These are phyloP conservation scores for Aurinia saxatilis DNA, from an alignment of 345 rosid genomes.

Conservation along the genomic window DNA sequence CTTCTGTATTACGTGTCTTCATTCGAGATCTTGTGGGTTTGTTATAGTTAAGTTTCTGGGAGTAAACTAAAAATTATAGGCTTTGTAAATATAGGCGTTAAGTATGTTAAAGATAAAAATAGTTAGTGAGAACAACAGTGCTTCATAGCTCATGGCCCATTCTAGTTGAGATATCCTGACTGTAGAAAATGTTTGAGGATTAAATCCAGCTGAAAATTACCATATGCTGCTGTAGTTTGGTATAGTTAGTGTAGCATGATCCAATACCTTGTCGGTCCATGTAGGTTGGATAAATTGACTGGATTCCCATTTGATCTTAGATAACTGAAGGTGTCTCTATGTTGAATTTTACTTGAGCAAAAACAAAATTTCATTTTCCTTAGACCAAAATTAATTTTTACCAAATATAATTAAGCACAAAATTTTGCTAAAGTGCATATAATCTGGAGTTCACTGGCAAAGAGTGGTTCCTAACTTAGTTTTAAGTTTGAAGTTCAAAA, in stretches of 20 bases:
- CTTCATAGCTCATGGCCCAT: neutral
- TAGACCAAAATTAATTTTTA: neutral
- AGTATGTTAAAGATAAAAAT: neutral
- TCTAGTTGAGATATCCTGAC: neutral
- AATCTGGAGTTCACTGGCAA: neutral
- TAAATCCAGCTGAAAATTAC: neutral
- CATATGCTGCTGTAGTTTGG: neutral
- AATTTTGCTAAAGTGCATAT: neutral
- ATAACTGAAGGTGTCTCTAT: neutral
- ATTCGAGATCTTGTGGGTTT: constrained; percentile 5
- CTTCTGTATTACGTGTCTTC: neutral
- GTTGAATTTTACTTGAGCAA: neutral
- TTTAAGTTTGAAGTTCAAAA: neutral
- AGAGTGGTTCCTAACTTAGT: neutral
- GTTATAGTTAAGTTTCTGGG: constrained; percentile 4
- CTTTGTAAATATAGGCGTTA: constrained; percentile 3
- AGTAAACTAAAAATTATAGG: neutral
- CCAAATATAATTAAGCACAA: neutral
- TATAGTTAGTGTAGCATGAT: neutral
- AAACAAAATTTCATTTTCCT: neutral
- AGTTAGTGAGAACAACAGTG: neutral
- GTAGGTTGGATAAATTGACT: neutral
- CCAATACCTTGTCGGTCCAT: neutral
- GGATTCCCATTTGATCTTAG: neutral
- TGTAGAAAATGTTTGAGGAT: neutral